Conservation (phyloP, 2,329 filamentous ascomycete genomes). For the Fusarium chlamydosporum region DNA sequence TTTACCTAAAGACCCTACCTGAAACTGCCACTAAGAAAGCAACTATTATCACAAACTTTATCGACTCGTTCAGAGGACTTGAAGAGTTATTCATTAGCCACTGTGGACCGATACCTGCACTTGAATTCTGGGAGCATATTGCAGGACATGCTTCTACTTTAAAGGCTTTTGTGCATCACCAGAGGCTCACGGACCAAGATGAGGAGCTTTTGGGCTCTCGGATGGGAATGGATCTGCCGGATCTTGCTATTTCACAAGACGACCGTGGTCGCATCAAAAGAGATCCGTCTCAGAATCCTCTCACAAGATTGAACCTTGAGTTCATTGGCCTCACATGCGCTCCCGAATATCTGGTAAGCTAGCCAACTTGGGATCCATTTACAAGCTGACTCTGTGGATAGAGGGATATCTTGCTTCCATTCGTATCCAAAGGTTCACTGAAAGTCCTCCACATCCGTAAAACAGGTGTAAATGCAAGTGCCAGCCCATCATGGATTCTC, state of each 20-base stretch:
- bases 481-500: neutral
- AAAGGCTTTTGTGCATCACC: constrained; percentile 2
- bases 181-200: neutral
- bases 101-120: neutral
- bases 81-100: constrained; percentile 9
- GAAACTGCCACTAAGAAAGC: neutral
- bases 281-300: neutral
- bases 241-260: neutral
- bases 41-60: accelerated
- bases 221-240: neutral
- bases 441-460: constrained; percentile 16
- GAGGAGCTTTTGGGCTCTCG: neutral
- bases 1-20: neutral
- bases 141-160: neutral
- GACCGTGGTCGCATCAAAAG: neutral
- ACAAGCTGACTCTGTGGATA: accelerated
- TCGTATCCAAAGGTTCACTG: neutral
- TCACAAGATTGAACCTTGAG: neutral
- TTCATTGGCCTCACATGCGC: constrained; percentile 15
- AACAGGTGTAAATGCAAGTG: neutral
- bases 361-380: accelerated
- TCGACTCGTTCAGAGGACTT: neutral
- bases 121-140: constrained; percentile 5
- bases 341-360: neutral
- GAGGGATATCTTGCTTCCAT: neutral